Evolutionary conservation across 1,139 yeast genomes (phyloP), one percentile per base, ranked within the genome.

Genomic region (Blastobotrys serpentis): DNA sequence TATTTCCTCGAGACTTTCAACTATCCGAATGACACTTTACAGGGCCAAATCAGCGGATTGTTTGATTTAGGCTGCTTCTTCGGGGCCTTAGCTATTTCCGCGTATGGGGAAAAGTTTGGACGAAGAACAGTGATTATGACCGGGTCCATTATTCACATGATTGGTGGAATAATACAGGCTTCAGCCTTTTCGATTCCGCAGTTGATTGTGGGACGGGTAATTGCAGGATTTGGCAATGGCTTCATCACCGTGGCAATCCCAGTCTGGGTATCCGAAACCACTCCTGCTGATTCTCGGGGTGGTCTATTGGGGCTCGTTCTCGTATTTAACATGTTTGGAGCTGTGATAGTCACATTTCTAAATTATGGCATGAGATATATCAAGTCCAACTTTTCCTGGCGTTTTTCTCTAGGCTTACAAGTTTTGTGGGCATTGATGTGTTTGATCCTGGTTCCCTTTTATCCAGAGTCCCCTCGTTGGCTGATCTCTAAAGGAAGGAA

Each of bases 261-360:
- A 2, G 48, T 54, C 7, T 56, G 51, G 45, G 52, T 50, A 33
- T 48, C 58, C 2, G 58, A 56, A 36, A 46, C 49, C n/a, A 37
- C 58, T 10, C 56, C 57, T 3, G 52, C 51, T 41, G 37, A 49
- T 17, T 43, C 45, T 17, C 47, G 59, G 30, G 59, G 59, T 1
- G 22, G 42, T 14, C 43, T 45, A 8, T 50, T 49, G 17, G 53
- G 47, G 8, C 25, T 51, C 60, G 68, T 82, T 59, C 86, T 84
- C 64, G 90, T 82, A 46, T 78, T 83, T 52, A 86, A 86, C 43
- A 71, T 82, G 2, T 19, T 43, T 48, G 90, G 90, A 57, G 82
- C 86, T 42, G 75, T 79, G 58, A 68, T 82, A 56, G 86, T 89
- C 7, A 83, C 85, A 66, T 84, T 89, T 88, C 80, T 56, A 72